Evolutionary conservation across 352 stramenopile species (phyloP).

Genomic region (Aphanomyces astaci): DNA sequence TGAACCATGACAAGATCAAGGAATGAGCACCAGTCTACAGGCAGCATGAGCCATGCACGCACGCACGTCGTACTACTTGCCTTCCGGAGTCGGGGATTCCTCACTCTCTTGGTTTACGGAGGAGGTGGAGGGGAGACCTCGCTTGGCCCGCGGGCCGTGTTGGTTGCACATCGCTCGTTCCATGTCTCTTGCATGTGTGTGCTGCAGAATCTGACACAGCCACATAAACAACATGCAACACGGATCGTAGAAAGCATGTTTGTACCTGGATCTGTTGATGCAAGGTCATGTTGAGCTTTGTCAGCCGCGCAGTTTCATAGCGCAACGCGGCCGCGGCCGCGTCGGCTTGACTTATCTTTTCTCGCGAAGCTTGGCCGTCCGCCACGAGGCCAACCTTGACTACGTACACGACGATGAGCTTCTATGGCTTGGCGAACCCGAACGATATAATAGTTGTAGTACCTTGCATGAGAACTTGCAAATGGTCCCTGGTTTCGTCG

Average conservation of each 20-base stretch:
- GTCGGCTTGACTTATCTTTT: background rate
- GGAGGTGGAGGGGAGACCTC: background rate
- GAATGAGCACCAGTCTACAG: background rate
- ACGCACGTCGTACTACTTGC: background rate
- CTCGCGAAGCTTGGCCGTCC: conserved; percentile 1
- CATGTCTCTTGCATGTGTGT: conserved; percentile 13
- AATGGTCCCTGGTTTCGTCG: conserved; percentile 5
- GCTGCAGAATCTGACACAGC: conserved; percentile 10
- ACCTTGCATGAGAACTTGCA: conserved; percentile 16
- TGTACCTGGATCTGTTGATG: conserved; percentile 11
- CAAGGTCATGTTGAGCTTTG: background rate
- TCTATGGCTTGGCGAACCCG: background rate
- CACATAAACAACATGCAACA: no score
- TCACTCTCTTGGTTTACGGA: background rate
- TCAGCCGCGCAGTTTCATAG: background rate
- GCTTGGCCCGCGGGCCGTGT: background rate
- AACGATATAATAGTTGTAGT: no score
- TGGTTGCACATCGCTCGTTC: background rate
- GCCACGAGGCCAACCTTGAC: conserved; percentile 9
- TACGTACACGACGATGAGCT: background rate
- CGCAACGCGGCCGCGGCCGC: background rate
- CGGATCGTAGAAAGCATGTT: no score
- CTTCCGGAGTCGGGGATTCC: background rate
- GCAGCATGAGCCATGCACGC: background rate
- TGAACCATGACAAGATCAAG: background rate